phyloP scores from a whole-genome alignment of 768 basidiomycete genomes.

The Floccularia luteovirens region DNA sequence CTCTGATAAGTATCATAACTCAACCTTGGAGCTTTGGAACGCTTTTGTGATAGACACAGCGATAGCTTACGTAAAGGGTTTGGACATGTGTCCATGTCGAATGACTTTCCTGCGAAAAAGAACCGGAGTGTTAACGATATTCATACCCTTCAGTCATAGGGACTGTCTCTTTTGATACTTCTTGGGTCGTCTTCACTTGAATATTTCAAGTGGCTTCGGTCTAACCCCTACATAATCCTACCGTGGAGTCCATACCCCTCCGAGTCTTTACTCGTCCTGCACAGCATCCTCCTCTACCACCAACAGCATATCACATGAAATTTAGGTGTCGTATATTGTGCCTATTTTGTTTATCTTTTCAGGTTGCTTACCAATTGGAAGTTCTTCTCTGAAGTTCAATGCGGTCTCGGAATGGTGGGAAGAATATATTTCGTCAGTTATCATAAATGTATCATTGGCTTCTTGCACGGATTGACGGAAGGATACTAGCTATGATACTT shows the following conservation, averaged over 20 bases:
- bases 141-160: too few relatives aligned
- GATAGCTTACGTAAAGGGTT: too few relatives aligned
- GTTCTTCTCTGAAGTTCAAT: constrained; percentile 86
- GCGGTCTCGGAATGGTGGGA: constrained; percentile 91
- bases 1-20: too few relatives aligned
- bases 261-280: constrained; percentile 3
- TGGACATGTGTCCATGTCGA: too few relatives aligned
- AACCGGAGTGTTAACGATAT: too few relatives aligned
- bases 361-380: constrained; percentile 15
- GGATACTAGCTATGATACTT: constrained; percentile 60
- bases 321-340: constrained; percentile 42
- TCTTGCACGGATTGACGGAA: constrained; percentile 1
- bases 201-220: too few relatives aligned
- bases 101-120: too few relatives aligned
- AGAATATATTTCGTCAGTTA: constrained; percentile 76
- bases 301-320: constrained; percentile 36
- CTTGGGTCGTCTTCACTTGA: too few relatives aligned
- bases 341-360: not conserved
- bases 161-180: too few relatives aligned
- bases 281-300: constrained; percentile 6
- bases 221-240: too few relatives aligned
- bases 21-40: too few relatives aligned
- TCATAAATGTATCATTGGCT: not conserved
- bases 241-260: constrained; percentile 33
- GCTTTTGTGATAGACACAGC: too few relatives aligned